Evolutionary conservation across 2,329 filamentous ascomycete species (phyloP), one percentile per base, ranked within the genome.

Genomic region (Penicillium sp.): DNA sequence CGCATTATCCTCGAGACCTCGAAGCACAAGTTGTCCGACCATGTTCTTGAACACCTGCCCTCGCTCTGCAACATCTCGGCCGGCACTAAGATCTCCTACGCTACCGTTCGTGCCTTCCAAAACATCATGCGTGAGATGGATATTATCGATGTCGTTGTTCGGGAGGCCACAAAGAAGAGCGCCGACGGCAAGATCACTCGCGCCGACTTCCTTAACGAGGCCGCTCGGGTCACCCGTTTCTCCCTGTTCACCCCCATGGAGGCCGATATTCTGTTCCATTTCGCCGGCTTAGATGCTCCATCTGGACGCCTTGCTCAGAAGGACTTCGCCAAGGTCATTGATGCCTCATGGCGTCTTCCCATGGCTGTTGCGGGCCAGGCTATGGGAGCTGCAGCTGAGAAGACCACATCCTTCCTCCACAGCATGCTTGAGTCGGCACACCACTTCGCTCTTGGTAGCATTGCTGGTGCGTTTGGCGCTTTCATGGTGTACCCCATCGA

Each of bases 401-500:
- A 75, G 31, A 79, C 84, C 11, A 79, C 82, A 67, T 79, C 82
- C 58, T 66, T 92, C 59, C 65, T 96, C 16, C 78, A 86, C 61
- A 79, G 84, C 54, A 72, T 91, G 31, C 76, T 90, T 14, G 90
- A 93, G 71, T 96, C 93, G 1, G 85, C 82, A 2, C 96, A 97
- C 76, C 93, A 96, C 81, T 99, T 99, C 73, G 86, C 80, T 3
- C 85, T 99, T 7, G 95, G 95, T 58, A 92, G 90, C 73, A 66
- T 96, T 65, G 95, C 95, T 8, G 95, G 95, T 77, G 95, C 95
- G 10, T 99, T 99, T 72, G 95, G 95, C 73, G 95, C 95, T 13
- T 98, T 99, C 75, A 97, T 99, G 91, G 95, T 99, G 53, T 99
- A 99, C 75, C 95, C 95, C 24, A 98, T 99, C 71, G 95, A 99